phyloP scores from a whole-genome alignment of 345 rosid species.

The Citrus hindsii region DNA sequence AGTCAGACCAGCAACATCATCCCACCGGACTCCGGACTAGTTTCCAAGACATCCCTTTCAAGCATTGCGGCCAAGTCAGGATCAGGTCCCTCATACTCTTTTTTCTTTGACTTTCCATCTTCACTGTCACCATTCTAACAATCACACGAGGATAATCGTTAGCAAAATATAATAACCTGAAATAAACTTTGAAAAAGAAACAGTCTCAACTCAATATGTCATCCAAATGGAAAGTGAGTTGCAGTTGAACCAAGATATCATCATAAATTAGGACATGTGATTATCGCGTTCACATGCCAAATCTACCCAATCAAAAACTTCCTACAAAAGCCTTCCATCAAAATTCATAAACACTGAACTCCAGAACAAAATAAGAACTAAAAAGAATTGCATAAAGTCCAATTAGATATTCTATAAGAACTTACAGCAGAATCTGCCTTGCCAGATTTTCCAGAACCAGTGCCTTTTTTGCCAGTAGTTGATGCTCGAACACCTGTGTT shows the following conservation, averaged over 20 bases:
- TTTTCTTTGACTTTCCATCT: slow-evolving; percentile 83
- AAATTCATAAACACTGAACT: background rate
- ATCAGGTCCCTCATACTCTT: slow-evolving; percentile 96
- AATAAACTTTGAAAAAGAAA: background rate
- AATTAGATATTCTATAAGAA: background rate
- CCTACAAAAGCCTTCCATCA: background rate
- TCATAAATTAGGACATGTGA: background rate
- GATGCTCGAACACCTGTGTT: slow-evolving; percentile 67
- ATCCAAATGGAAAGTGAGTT: background rate
- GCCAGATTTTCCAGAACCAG: slow-evolving; percentile 63
- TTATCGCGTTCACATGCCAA: background rate
- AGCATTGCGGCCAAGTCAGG: slow-evolving; percentile 96
- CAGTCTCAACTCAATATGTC: background rate
- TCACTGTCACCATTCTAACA: slow-evolving; percentile 86
- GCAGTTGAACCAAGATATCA: background rate
- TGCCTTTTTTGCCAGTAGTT: slow-evolving; percentile 68
- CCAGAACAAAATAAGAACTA: background rate
- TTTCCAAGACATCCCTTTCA: slow-evolving; percentile 98
- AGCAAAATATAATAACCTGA: background rate
- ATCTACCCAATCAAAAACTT: background rate
- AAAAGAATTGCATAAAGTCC: background rate
- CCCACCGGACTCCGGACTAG: slow-evolving; percentile 97
- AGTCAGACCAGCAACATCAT: slow-evolving; percentile 97
- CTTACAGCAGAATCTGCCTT: slow-evolving; percentile 79
- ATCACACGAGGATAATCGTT: slow-evolving; percentile 20